phyloP scores from a whole-genome alignment of 257 asterid genomes.

The Salvia rosmarinus region DNA sequence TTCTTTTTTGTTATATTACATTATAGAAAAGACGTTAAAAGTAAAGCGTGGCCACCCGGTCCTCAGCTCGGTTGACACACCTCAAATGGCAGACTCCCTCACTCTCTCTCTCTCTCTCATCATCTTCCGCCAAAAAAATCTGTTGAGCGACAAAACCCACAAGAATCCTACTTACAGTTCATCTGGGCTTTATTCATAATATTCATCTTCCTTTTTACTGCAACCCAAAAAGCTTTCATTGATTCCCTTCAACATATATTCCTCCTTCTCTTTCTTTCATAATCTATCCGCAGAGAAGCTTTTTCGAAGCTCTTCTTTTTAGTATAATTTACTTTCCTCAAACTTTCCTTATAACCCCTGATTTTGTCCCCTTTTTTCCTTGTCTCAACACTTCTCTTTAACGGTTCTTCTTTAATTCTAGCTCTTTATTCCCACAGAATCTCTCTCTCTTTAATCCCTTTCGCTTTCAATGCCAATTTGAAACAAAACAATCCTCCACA shows the following conservation, averaged over 20 bases:
- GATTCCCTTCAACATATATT: slow-evolving; percentile 25
- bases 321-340: slow-evolving; percentile 23
- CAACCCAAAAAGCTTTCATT: slow-evolving; percentile 3
- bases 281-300: slow-evolving; percentile 24
- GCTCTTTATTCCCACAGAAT: slow-evolving; percentile 54
- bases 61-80: slow-evolving; percentile 8
- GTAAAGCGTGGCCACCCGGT: neutral
- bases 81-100: neutral
- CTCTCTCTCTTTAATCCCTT: slow-evolving; percentile 34
- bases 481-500: neutral
- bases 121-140: slow-evolving; percentile 28
- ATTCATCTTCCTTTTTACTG: slow-evolving; percentile 15
- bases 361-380: slow-evolving; percentile 31
- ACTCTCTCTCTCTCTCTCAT: slow-evolving; percentile 5
- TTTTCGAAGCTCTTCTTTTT: slow-evolving; percentile 32
- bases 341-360: slow-evolving; percentile 29
- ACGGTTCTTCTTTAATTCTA: slow-evolving; percentile 43
- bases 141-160: slow-evolving; percentile 5
- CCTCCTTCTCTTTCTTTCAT: neutral
- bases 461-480: slow-evolving; percentile 57
- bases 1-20: too few relatives aligned
- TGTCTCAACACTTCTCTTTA: slow-evolving; percentile 36
- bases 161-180: slow-evolving; percentile 31
- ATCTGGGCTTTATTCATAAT: slow-evolving; percentile 30
- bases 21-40: neutral